Base-by-base conservation (phyloP, 2,329 filamentous ascomycete species). In the Magnaporthales sp. region DNA sequence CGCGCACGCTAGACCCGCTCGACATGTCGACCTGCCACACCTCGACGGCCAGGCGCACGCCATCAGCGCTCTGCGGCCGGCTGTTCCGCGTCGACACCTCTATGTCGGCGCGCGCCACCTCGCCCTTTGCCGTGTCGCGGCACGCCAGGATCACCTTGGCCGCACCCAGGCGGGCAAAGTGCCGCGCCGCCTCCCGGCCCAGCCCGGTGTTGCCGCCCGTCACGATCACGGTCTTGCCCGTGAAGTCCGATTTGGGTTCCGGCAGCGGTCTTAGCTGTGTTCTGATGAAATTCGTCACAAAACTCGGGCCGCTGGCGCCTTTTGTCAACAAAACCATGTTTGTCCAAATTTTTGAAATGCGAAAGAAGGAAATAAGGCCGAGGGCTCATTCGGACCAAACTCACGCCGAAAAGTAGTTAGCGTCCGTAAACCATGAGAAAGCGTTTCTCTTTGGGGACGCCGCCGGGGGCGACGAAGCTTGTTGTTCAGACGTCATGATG, bases 11-110 rank as follows among this genome's bases (percentile, higher is more conserved):
- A 3, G 78, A 77, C 69, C 82, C 83, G 22, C 75, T 79, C 15
- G 70, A 71, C 69, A 86, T 77, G 70, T 86, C 83, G 4, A 86
- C 70, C 11, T 75, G 66, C 83, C 83, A 86, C 13, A 85, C 81
- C 60, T 84, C 75, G 32, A 83, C 73, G 3, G 67, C 71, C 10
- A 38, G 31, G 61, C 22, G 27, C 27, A 22, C 61, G n/a, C 66
- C 73, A 54, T 30, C 67, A 27, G 26, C 67, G 62, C 67, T 64
- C 27, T 26, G 69, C 5, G 67, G 32, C n/a, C 58, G 56, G 9
- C 51, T 22, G 31, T n/a, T 19, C 8, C 31, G 24, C 13, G 75
- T 73, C 24, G 73, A 71, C 0, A 67, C 66, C 31, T 73, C 73
- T 61, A 83, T 78, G 54, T 75, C 73, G 2, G 69, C 64, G 24